Evolutionary conservation across 176 grass and related monocot species (phyloP).

Genomic region (Urochloa ruziziensis): DNA sequence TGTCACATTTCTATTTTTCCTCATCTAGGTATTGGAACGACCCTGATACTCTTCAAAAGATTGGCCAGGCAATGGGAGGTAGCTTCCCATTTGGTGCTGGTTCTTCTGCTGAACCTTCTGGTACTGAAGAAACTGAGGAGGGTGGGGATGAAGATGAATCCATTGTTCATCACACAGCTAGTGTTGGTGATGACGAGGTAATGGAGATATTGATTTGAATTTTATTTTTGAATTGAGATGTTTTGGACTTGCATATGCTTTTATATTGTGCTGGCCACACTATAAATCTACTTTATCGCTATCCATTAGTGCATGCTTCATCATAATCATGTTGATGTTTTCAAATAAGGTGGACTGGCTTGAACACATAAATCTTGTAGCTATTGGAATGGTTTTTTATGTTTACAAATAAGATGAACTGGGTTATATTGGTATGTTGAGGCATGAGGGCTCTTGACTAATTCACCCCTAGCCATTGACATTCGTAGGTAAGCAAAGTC

Average conservation of each 20-base stretch:
- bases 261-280: conserved; percentile 10
- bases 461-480: neutral
- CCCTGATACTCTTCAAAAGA: conserved; percentile 85
- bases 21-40: conserved; percentile 93
- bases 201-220: neutral
- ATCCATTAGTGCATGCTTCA: neutral
- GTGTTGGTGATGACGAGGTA: conserved; percentile 86
- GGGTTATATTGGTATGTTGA: neutral
- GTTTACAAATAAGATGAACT: conserved; percentile 9
- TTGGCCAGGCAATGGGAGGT: conserved; percentile 93
- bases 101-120: conserved; percentile 50
- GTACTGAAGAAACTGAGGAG: conserved; percentile 65
- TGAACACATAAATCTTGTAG: neutral
- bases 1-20: conserved; percentile 14
- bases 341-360: neutral
- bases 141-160: conserved; percentile 80
- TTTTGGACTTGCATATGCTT: conserved; percentile 16
- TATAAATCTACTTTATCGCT: neutral
- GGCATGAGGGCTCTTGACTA: neutral
- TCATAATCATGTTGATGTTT: conserved; percentile 11
- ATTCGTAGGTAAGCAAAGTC: neutral
- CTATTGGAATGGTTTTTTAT: neutral
- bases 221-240: conserved; percentile 8
- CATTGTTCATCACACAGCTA: conserved; percentile 74
- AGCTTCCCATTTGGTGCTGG: conserved; percentile 56